Conservation (phyloP, 495 filamentous ascomycete species). For the Aspergillus coremiiformis region DNA sequence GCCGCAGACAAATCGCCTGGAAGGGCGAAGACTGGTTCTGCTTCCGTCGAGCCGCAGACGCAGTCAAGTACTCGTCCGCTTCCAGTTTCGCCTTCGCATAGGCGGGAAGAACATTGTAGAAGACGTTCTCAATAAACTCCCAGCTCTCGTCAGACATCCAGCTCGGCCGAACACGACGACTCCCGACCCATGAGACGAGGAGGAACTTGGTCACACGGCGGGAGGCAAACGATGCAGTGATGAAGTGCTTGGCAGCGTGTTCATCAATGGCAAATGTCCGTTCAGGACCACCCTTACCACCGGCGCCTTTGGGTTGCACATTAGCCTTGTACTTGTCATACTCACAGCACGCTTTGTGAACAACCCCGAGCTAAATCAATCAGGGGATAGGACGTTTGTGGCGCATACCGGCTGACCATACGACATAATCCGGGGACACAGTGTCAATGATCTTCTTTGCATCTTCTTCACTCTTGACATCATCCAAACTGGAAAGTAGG, state of each 20-base stretch:
- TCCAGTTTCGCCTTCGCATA: slow-evolving; percentile 71
- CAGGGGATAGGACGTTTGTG: not conserved
- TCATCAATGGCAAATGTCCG: slow-evolving; percentile 58
- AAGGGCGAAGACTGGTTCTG: slow-evolving; percentile 40
- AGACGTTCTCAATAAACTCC: slow-evolving; percentile 41
- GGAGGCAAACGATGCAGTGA: slow-evolving; percentile 52
- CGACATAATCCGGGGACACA: slow-evolving; percentile 59
- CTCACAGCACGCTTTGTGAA: not conserved
- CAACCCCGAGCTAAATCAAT: too few relatives aligned
- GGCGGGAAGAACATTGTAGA: slow-evolving; percentile 46
- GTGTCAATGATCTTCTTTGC: slow-evolving; percentile 55
- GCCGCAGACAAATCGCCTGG: slow-evolving; percentile 62
- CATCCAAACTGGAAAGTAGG: slow-evolving; percentile 61
- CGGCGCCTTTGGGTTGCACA: slow-evolving; percentile 45
- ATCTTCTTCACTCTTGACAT: slow-evolving; percentile 54
- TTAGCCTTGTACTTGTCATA: not conserved
- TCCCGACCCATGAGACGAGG: slow-evolving; percentile 60
- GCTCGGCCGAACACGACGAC: slow-evolving; percentile 47
- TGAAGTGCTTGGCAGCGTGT: slow-evolving; percentile 63
- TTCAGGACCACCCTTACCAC: slow-evolving; percentile 62
- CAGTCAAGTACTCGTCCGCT: slow-evolving; percentile 66
- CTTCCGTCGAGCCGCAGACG: slow-evolving; percentile 42
- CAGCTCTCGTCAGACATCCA: slow-evolving; percentile 65
- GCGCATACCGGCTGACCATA: slow-evolving; percentile 66
- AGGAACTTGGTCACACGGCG: slow-evolving; percentile 64